A percentile compares a stretch with the other conserved stretches of the same genome.
phyloP scores from a whole-genome alignment of 2,329 filamentous ascomycete species.

The Aurifilum marmelostoma region DNA sequence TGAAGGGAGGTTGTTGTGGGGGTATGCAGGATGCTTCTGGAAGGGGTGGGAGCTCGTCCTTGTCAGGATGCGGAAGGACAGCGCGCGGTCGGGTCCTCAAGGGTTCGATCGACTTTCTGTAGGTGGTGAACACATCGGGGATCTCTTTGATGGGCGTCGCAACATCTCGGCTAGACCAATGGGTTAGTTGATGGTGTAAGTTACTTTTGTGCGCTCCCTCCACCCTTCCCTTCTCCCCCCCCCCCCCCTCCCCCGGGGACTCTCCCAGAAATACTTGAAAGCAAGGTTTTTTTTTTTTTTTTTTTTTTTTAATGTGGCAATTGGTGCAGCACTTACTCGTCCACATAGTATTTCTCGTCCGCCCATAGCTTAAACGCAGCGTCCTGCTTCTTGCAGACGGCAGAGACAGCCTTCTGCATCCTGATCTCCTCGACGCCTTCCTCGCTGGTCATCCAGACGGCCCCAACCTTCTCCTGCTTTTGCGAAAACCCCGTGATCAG shows the following conservation, averaged over 20 bases:
- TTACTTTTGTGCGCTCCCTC: too few relatives aligned
- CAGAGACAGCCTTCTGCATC: slow-evolving; percentile 62
- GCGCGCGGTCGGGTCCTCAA: slow-evolving; percentile 66
- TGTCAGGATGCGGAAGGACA: slow-evolving; percentile 55
- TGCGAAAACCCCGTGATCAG: slow-evolving; percentile 55
- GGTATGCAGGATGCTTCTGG: slow-evolving; percentile 56
- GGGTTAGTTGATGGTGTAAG: not conserved
- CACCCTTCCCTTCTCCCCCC: too few relatives aligned
- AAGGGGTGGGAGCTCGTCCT: slow-evolving; percentile 58
- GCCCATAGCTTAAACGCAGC: slow-evolving; percentile 67
- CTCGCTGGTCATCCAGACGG: slow-evolving; percentile 75
- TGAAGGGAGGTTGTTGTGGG: slow-evolving; percentile 64
- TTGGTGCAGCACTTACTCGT: slow-evolving; percentile 65
- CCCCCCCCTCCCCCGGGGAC: too few relatives aligned
- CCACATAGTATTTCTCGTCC: slow-evolving; percentile 79
- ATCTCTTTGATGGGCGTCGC: slow-evolving; percentile 58
- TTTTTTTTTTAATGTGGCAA: too few relatives aligned
- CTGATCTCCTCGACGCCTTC: slow-evolving; percentile 69
- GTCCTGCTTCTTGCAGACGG: slow-evolving; percentile 54
- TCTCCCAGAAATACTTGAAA: too few relatives aligned
- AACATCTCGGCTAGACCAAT: slow-evolving; percentile 62
- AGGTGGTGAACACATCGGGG: slow-evolving; percentile 76
- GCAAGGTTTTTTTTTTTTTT: too few relatives aligned
- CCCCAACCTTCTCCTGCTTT: slow-evolving; percentile 54
- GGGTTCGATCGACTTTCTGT: slow-evolving; percentile 73